Percentiles rank a stretch among this genome's conserved stretches.
Conservation (phyloP, 192 early-diverging fungal genomes). For the Gamsiella multidivaricata region DNA sequence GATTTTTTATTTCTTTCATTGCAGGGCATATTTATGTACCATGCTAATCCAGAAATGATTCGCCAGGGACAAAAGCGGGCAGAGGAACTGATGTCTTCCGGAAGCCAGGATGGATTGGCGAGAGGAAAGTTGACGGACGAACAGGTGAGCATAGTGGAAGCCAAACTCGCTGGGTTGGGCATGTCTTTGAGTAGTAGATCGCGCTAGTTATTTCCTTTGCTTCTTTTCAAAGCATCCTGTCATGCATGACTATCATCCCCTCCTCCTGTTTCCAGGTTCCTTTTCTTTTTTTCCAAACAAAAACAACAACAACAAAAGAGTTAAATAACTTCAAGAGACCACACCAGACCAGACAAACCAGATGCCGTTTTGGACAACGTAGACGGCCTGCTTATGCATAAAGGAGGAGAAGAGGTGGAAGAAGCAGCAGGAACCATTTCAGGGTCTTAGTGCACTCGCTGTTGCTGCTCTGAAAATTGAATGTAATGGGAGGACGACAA, state of each 20-base stretch:
- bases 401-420: too few species aligned
- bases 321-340: not conserved
- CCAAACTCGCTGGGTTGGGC: constrained; percentile 47
- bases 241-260: too few species aligned
- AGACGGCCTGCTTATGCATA: too few species aligned
- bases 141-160: constrained; percentile 52
- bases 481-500: too few species aligned
- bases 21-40: constrained; percentile 52
- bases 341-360: not conserved
- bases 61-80: constrained; percentile 43
- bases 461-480: too few species aligned
- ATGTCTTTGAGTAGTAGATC: constrained; percentile 35
- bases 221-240: not conserved
- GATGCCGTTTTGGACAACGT: too few species aligned
- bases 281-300: not conserved
- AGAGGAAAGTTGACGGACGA: constrained; percentile 48
- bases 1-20: not conserved
- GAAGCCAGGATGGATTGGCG: constrained; percentile 12
- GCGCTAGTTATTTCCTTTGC: constrained; percentile 16
- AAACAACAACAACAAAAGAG: too few species aligned
- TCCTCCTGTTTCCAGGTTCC: not conserved
- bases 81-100: constrained; percentile 24
- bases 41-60: constrained; percentile 40
- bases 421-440: too few species aligned
- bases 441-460: too few species aligned